Conservation (phyloP, 805 yeast species). For the Metschnikowia shivogae region DNA sequence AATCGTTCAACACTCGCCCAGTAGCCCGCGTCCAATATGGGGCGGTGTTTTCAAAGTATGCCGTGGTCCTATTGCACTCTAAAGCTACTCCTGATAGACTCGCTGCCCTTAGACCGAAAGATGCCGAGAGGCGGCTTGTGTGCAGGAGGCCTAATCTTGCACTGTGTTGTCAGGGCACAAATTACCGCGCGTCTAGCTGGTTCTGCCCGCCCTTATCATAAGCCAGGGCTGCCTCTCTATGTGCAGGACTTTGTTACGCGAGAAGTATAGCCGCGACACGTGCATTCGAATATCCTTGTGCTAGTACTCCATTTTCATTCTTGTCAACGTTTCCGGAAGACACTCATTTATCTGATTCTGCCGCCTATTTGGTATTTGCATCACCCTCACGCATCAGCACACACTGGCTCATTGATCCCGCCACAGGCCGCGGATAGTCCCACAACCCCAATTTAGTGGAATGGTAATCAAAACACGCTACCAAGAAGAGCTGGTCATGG, state of each 20-base stretch:
- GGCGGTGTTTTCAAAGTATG: too few relatives aligned
- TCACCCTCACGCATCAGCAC: too few relatives aligned
- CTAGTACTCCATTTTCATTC: not conserved
- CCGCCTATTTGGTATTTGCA: not conserved
- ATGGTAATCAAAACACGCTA: not conserved
- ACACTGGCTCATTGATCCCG: too few relatives aligned
- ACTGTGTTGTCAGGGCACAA: not conserved
- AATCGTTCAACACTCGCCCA: too few relatives aligned
- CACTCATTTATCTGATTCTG: not conserved
- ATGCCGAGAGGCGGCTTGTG: too few relatives aligned
- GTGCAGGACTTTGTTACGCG: not conserved
- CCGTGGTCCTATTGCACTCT: too few relatives aligned
- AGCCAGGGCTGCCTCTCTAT: not conserved
- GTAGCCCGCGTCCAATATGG: too few relatives aligned
- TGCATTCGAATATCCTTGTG: not conserved
- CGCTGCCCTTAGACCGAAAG: too few relatives aligned
- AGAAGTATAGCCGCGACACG: not conserved
- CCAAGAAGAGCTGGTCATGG: not conserved
- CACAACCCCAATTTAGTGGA: not conserved
- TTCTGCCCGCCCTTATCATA: not conserved
- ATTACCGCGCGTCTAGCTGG: not conserved
- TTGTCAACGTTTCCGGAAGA: not conserved
- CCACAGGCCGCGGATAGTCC: too few relatives aligned
- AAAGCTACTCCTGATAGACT: too few relatives aligned
- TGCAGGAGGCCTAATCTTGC: too few relatives aligned